Percentiles rank a stretch among this genome's conserved stretches.
These are phyloP conservation scores for Naegleria fowleri DNA, from an alignment of 208 protist genomes.

Conservation along the genomic window DNA sequence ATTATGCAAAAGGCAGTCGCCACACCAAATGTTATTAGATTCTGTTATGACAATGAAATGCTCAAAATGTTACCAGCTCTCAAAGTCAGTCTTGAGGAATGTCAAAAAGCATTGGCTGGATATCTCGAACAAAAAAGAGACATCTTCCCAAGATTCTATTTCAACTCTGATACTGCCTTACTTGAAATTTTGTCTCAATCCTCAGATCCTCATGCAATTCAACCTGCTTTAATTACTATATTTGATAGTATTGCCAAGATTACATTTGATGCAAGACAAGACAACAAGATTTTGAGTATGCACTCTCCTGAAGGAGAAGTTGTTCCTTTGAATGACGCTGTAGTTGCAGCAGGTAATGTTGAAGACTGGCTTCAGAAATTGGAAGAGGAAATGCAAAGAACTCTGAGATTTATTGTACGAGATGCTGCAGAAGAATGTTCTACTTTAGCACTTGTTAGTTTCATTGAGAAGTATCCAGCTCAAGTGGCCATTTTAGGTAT, in stretches of 20 bases:
- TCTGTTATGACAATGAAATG: conserved; percentile 90
- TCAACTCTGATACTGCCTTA: conserved; percentile 92
- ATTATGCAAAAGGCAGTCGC: conserved; percentile 93
- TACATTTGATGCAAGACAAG: conserved; percentile 62
- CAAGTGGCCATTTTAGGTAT: conserved; percentile 50
- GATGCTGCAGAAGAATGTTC: conserved; percentile 70
- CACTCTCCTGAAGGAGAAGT: conserved; percentile 66
- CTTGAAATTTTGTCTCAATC: conserved; percentile 94
- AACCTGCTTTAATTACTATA: conserved; percentile 82
- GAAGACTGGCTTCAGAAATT: conserved; percentile 86
- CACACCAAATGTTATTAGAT: conserved; percentile 82
- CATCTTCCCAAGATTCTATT: conserved; percentile 97
- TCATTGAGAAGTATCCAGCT: conserved; percentile 86
- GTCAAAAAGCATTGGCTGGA: conserved; percentile 91
- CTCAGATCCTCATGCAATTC: conserved; percentile 82
- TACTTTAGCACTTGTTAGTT: conserved; percentile 73
- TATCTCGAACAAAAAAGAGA: conserved; percentile 96
- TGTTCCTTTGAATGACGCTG: conserved; percentile 72
- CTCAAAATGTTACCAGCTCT: conserved; percentile 84
- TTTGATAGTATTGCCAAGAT: conserved; percentile 83
- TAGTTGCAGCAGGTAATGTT: conserved; percentile 79
- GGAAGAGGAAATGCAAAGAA: conserved; percentile 77
- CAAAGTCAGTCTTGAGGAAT: conserved; percentile 90
- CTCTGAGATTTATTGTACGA: conserved; percentile 77
- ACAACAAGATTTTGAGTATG: conserved; percentile 48